Conservation (phyloP, 257 asterid species). For the Solanum clarkiae region DNA sequence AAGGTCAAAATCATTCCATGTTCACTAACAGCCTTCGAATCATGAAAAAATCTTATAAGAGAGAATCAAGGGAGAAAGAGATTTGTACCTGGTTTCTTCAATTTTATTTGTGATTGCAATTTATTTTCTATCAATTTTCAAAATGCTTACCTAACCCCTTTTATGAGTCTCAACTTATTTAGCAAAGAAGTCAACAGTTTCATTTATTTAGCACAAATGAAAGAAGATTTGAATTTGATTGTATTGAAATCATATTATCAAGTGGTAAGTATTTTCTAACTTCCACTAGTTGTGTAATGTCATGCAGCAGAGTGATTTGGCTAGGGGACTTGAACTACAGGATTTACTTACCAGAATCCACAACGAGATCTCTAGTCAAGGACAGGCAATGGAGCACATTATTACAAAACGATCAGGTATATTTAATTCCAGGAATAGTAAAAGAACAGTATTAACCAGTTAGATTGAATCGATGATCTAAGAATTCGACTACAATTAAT, state of each 20-base stretch:
- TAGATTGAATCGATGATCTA: background rate
- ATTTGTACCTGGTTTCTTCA: too few relatives aligned
- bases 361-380: conserved; percentile 43
- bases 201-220: background rate
- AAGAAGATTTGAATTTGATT: background rate
- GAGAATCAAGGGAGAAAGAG: too few relatives aligned
- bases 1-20: too few relatives aligned
- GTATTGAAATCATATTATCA: background rate
- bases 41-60: too few relatives aligned
- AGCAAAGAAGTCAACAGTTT: background rate
- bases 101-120: too few relatives aligned
- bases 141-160: background rate
- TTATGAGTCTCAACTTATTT: background rate
- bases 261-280: background rate
- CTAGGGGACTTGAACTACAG: conserved; percentile 64
- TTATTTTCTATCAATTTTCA: background rate
- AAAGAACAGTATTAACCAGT: background rate
- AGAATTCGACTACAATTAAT: background rate
- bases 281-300: background rate
- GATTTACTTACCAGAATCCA: conserved; percentile 44
- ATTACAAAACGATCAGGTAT: conserved; percentile 53
- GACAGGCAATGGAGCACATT: conserved; percentile 35
- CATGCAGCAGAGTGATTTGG: conserved; percentile 49
- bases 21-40: too few relatives aligned
- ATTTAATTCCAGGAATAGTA: background rate